These are phyloP conservation scores for Chiua virens DNA, from an alignment of 768 basidiomycete species.

Conservation along the genomic window DNA sequence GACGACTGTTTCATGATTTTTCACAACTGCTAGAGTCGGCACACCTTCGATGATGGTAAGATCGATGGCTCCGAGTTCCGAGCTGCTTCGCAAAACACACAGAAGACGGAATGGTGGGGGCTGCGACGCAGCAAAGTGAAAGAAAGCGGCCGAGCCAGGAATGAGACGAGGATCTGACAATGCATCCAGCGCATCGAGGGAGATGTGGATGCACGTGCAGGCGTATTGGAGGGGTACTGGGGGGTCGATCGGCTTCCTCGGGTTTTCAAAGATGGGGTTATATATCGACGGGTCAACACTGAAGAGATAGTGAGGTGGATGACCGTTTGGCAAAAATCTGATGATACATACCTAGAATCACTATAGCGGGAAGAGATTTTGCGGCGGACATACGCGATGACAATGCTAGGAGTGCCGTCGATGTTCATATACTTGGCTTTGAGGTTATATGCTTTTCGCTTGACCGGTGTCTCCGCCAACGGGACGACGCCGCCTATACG, in stretches of 20 bases:
- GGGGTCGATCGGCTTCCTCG: constrained; percentile 41
- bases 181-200: constrained; percentile 43
- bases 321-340: neutral
- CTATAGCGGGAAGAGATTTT: constrained; percentile 23
- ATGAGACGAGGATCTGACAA: constrained; percentile 42
- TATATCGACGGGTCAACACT: constrained; percentile 34
- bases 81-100: constrained; percentile 36
- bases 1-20: constrained; percentile 41
- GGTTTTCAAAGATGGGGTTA: constrained; percentile 31
- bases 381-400: constrained; percentile 53
- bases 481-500: constrained; percentile 39
- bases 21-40: constrained; percentile 44
- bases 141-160: constrained; percentile 40
- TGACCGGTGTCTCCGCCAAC: constrained; percentile 50
- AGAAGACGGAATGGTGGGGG: constrained; percentile 43
- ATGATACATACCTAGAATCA: constrained; percentile 16
- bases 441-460: constrained; percentile 53
- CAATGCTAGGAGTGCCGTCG: constrained; percentile 46
- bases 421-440: constrained; percentile 60
- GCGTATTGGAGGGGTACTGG: constrained; percentile 45
- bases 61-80: constrained; percentile 38
- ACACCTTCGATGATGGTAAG: constrained; percentile 44
- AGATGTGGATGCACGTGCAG: constrained; percentile 41
- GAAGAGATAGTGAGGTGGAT: constrained; percentile 2
- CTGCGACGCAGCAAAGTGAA: constrained; percentile 34